Evolutionary conservation across 2,329 filamentous ascomycete genomes (phyloP), one percentile per base, ranked within the genome.

Genomic region (Monilinia laxa): DNA sequence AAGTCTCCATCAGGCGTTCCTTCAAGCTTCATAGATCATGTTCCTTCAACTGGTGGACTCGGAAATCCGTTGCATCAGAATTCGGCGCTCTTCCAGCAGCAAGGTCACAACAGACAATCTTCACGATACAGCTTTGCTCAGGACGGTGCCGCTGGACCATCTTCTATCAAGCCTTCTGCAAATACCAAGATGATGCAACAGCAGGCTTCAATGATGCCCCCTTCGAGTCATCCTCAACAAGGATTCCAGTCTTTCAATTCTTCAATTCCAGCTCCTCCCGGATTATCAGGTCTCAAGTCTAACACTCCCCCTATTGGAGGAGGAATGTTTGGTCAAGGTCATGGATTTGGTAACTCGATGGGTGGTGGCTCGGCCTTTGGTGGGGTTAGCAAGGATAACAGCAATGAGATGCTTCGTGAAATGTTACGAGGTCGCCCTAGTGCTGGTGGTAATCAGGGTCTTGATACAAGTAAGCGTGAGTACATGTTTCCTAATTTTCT

Each of bases 401-500:
- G 84, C 71, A 85, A 88, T 72, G 90, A 93, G 72, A 82, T 95
- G 77, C 86, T 96, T 80, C 90, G 93, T 78, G 91, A 92, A 77
- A 83, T 97, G 75, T 85, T 96, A 76, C 88, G 93, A 75, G 85
- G 86, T 76, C 86, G 87, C 75, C 85, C 85, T 76, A 81, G 78
- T 73, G 78, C 85, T 75, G 85, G 85, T 77, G 87, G 85, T 78
- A 85, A 84, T 78, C 90, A 92, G 80, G 84, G 85, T 79, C 89
- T 91, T 81, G 93, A 96, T 82, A 85, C 88, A 80, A 89, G 88
- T 88, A 97, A 97, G 92, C 93, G 93, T 97, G 93, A 97, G 93
- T 97, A 90, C 85, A 90, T 92, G 85, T 90, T 93, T 87, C 91
- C 92, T 89, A 91, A 90, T 83, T 91, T 93, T 82, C 88, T 91